Evolutionary conservation across 139 green algal species (phyloP).

Genomic region (Zygnema cylindricum): DNA sequence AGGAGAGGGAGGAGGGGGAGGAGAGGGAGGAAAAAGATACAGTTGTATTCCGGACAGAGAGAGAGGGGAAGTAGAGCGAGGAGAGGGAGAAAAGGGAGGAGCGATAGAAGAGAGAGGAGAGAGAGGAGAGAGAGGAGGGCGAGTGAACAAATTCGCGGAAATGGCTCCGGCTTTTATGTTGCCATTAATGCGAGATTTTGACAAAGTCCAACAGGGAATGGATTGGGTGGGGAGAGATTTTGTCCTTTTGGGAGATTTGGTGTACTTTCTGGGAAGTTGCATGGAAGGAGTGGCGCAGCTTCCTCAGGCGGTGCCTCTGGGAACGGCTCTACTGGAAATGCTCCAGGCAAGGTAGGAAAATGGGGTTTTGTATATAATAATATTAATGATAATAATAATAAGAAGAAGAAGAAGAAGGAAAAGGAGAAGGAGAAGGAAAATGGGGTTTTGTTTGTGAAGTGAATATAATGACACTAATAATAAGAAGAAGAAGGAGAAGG

Average conservation of each 20-base stretch:
- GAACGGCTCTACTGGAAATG: slow-evolving; percentile 75
- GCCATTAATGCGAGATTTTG: slow-evolving; percentile 52
- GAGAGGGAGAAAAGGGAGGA: background rate
- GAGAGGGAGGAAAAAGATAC: background rate
- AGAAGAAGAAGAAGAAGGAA: too few species aligned
- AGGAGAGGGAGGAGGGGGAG: background rate
- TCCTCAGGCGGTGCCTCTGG: slow-evolving; percentile 54
- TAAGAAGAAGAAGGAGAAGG: too few species aligned
- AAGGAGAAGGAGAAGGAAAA: too few species aligned
- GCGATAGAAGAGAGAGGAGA: background rate
- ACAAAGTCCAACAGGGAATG: slow-evolving; percentile 73
- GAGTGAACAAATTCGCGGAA: slow-evolving; percentile 16
- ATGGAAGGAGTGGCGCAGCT: slow-evolving; percentile 44
- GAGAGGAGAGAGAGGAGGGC: background rate
- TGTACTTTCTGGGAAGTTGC: slow-evolving; percentile 71
- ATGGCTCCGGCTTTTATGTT: slow-evolving; percentile 54
- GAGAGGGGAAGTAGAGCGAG: background rate
- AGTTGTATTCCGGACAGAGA: background rate
- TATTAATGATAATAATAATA: too few species aligned
- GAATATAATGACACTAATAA: too few species aligned
- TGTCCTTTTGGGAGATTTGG: slow-evolving; percentile 76
- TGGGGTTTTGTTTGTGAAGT: too few species aligned
- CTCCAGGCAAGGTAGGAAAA: slow-evolving; percentile 49
- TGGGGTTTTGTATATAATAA: too few species aligned
- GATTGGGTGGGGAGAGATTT: slow-evolving; percentile 79